phyloP scores from a whole-genome alignment of 129 eudicot genomes.

The Tagetes patula region DNA sequence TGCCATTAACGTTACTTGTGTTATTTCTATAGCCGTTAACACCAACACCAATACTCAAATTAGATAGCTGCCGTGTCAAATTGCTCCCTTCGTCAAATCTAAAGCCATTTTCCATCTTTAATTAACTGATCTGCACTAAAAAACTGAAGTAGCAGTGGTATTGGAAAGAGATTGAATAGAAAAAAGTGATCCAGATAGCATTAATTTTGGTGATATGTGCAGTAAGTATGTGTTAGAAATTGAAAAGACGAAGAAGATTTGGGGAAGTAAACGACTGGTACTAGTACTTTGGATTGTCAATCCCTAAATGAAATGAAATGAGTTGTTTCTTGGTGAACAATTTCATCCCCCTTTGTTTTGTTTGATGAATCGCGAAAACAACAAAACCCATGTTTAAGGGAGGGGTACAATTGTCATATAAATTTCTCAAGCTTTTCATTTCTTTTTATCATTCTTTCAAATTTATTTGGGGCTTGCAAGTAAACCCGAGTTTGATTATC shows the following conservation, averaged over 20 bases:
- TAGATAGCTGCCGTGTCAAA: constrained; percentile 44
- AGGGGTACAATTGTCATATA: no score
- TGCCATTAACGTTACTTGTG: constrained; percentile 18
- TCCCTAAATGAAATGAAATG: no score
- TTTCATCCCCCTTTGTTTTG: no score
- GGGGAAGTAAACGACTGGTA: neutral
- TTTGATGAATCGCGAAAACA: no score
- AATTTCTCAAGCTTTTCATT: no score
- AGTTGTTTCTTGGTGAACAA: no score
- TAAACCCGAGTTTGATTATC: no score
- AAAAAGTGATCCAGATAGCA: neutral
- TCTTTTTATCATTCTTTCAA: no score
- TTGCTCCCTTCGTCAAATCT: constrained; percentile 43
- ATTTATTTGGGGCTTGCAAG: no score
- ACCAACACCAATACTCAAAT: constrained; percentile 37
- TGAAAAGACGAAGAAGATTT: constrained; percentile 12
- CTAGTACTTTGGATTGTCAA: neutral
- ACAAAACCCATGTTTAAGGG: no score
- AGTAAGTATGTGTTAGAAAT: constrained; percentile 10
- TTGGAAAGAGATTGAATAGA: neutral
- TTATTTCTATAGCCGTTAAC: constrained; percentile 21
- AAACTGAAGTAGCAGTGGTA: constrained; percentile 5
- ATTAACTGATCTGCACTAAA: constrained; percentile 22
- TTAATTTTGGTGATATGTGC: constrained; percentile 9
- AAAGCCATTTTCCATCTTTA: constrained; percentile 63